Conservation (phyloP, 2,329 filamentous ascomycete genomes). For the Gnomoniopsis sp. region DNA sequence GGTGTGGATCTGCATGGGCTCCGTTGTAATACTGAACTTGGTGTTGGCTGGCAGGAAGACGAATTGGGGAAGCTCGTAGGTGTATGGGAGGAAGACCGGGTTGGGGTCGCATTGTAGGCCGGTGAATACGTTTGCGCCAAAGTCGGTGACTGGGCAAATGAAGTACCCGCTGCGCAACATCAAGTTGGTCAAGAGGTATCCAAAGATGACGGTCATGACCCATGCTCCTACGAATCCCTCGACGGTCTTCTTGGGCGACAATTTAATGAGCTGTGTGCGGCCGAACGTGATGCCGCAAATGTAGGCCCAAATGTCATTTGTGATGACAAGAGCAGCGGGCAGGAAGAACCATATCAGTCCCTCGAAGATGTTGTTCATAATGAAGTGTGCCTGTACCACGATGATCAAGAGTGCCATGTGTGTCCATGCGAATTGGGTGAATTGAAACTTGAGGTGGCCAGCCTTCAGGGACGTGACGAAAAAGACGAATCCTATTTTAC, state of each 20-base stretch:
- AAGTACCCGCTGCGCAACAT: conserved; percentile 94
- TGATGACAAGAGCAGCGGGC: conserved; percentile 90
- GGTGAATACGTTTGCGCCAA: conserved; percentile 89
- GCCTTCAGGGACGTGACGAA: conserved; percentile 94
- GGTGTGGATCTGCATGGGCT: conserved; percentile 92
- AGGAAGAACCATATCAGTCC: conserved; percentile 99
- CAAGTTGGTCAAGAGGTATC: conserved; percentile 75
- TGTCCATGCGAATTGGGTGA: conserved; percentile 98
- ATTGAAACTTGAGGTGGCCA: conserved; percentile 96
- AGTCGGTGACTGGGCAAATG: conserved; percentile 94
- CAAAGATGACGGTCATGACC: conserved; percentile 90
- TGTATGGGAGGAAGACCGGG: conserved; percentile 80
- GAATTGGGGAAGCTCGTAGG: conserved; percentile 69
- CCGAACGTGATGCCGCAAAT: conserved; percentile 97
- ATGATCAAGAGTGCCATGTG: conserved; percentile 99
- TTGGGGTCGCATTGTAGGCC: conserved; percentile 88
- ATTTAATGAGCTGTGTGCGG: conserved; percentile 92
- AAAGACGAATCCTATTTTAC: conserved; percentile 80
- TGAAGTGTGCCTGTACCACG: conserved; percentile 95
- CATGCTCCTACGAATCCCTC: conserved; percentile 96
- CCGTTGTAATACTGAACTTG: conserved; percentile 66
- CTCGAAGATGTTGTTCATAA: conserved; percentile 99
- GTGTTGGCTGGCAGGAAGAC: conserved; percentile 62
- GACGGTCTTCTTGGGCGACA: conserved; percentile 98
- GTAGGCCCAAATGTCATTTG: conserved; percentile 98